phyloP scores from a whole-genome alignment of 1,139 yeast species.

The Pichia sp. region DNA sequence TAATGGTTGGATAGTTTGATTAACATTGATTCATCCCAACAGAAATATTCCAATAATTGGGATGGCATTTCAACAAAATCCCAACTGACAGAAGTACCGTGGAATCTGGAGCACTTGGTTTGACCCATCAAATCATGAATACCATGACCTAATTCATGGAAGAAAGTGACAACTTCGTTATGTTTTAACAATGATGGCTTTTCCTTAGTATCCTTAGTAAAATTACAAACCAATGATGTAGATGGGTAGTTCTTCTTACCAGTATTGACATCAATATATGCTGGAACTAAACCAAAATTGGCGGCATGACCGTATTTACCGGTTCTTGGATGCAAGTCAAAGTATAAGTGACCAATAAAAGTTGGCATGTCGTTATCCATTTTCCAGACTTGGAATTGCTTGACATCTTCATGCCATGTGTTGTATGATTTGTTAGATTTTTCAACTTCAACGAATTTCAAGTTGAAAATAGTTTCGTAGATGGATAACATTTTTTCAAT shows the following conservation, averaged over 20 bases:
- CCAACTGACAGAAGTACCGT: conserved; percentile 74
- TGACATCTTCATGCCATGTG: conserved; percentile 80
- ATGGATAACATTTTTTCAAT: conserved; percentile 65
- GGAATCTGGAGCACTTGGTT: conserved; percentile 64
- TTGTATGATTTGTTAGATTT: conserved; percentile 34
- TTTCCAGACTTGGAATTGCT: conserved; percentile 72
- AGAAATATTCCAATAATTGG: conserved; percentile 87
- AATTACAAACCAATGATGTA: conserved; percentile 81
- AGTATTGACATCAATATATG: conserved; percentile 46
- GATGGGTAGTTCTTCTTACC: conserved; percentile 60
- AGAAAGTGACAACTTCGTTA: conserved; percentile 76
- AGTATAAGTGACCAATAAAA: conserved; percentile 76
- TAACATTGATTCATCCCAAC: conserved; percentile 70
- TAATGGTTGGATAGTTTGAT: conserved; percentile 64
- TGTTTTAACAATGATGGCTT: conserved; percentile 80
- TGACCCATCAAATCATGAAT: conserved; percentile 73
- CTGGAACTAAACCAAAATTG: conserved; percentile 68
- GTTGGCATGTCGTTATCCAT: conserved; percentile 48
- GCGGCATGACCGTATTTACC: conserved; percentile 91
- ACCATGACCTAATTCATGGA: conserved; percentile 92
- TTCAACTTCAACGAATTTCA: conserved; percentile 57
- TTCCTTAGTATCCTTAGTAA: conserved; percentile 68
- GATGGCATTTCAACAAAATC: conserved; percentile 93
- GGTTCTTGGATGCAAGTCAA: conserved; percentile 82
- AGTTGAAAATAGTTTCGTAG: conserved; percentile 65